phyloP scores from a whole-genome alignment of 2,329 filamentous ascomycete species.

The Parastagonospora nodorum region DNA sequence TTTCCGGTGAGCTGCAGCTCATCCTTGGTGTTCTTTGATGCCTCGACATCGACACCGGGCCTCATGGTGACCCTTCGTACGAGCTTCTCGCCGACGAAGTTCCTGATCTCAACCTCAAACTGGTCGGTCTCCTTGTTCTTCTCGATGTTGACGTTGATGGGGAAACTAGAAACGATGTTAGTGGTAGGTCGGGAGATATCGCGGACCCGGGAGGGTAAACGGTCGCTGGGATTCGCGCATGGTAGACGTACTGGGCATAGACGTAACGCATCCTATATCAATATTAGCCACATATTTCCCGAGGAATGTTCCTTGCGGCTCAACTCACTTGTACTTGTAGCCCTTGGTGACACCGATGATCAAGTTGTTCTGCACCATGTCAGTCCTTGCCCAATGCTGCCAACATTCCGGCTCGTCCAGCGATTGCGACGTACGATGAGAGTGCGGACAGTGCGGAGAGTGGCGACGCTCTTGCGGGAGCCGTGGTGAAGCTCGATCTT shows the following conservation, averaged over 20 bases:
- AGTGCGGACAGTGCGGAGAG: slow-evolving; percentile 96
- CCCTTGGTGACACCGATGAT: slow-evolving; percentile 98
- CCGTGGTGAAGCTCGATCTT: slow-evolving; percentile 99
- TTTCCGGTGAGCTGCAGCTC: slow-evolving; percentile 93
- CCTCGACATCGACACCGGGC: slow-evolving; percentile 85
- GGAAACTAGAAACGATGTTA: slow-evolving; percentile 64
- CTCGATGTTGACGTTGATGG: slow-evolving; percentile 99
- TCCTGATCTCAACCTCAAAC: slow-evolving; percentile 96
- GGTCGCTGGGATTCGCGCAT: not conserved
- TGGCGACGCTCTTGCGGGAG: slow-evolving; percentile 94
- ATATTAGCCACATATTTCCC: slow-evolving; percentile 14
- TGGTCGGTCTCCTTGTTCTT: slow-evolving; percentile 91
- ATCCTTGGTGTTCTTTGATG: slow-evolving; percentile 94
- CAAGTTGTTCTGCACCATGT: slow-evolving; percentile 73
- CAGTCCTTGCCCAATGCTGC: slow-evolving; percentile 17
- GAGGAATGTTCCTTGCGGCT: no score
- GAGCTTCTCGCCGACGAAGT: slow-evolving; percentile 82
- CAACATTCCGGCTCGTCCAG: not conserved
- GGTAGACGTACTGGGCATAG: slow-evolving; percentile 74
- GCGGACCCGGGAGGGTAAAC: not conserved
- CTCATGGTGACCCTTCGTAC: slow-evolving; percentile 91
- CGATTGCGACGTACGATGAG: slow-evolving; percentile 66
- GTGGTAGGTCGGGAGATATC: slow-evolving; percentile 4
- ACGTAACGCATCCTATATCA: slow-evolving; percentile 86
- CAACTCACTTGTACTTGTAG: slow-evolving; percentile 86